Conservation (phyloP, 2,329 filamentous ascomycete genomes). For the Aureobasidium mangrovei region DNA sequence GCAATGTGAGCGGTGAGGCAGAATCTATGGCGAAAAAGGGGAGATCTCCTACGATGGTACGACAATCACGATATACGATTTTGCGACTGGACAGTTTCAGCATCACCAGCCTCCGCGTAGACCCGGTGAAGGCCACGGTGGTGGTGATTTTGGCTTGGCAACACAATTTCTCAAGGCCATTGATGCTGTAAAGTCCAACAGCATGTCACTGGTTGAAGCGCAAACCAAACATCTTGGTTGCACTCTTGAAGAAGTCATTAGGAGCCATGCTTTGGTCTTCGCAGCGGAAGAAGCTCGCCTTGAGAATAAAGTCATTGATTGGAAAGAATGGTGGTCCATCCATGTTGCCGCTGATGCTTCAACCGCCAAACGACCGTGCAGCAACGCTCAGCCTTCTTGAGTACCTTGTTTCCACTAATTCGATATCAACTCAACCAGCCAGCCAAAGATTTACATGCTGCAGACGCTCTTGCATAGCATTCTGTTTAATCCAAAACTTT, state of each 20-base stretch:
- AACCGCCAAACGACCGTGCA: not conserved
- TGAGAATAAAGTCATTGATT: constrained; percentile 62
- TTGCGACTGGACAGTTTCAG: constrained; percentile 48
- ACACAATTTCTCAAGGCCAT: constrained; percentile 77
- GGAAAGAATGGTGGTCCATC: constrained; percentile 65
- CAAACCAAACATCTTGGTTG: constrained; percentile 72
- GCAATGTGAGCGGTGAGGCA: constrained; percentile 75
- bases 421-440: not conserved
- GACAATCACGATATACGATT: constrained; percentile 67
- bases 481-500: not conserved
- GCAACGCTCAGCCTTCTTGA: not conserved
- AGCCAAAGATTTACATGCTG: not conserved
- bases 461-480: not conserved
- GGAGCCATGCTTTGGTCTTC: constrained; percentile 88
- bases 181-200: constrained; percentile 64
- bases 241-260: constrained; percentile 75
- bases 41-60: constrained; percentile 79
- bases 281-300: constrained; percentile 80
- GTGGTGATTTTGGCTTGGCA: constrained; percentile 71
- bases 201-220: constrained; percentile 57
- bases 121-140: constrained; percentile 56
- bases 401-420: not conserved
- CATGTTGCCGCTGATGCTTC: not conserved
- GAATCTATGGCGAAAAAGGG: constrained; percentile 77
- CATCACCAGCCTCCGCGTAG: constrained; percentile 45